Base-by-base conservation (phyloP, 345 rosid species). In the Salix viminalis region DNA sequence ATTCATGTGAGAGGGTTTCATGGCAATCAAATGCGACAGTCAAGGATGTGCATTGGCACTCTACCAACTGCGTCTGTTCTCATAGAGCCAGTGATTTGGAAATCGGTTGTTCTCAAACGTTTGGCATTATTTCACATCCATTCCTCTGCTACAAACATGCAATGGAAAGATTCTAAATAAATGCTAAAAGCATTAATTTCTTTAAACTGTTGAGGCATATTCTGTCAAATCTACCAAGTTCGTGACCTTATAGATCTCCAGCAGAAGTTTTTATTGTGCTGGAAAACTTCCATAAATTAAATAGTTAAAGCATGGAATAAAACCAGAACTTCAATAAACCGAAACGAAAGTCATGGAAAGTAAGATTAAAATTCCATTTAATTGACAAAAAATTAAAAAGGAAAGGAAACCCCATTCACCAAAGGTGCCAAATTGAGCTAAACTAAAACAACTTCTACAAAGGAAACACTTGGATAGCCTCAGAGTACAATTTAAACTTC, bases 401-500 rank as follows among this genome's bases (percentile, higher is more conserved):
- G 73, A 64, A 64, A 21, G 69, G 61, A 28, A 74, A 72, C 13
- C 36, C 6, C 44, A 56, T 54, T 68, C 75, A 65, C 68, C 75
- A 68, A 73, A 70, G 41, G 36, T 68, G 50, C 69, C 36, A 76
- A 81, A 56, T 54, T 73, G 77, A 37, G 32, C 44, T 11, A 48
- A 64, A 48, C 60, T 48, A 65, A 79, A 76, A 37, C 70, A 83
- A 54, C 10, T 74, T 65, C 79, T 50, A 64, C 42, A 71, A 67
- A 66, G 18, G 44, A 76, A 79, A 67, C 60, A 70, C 8, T 37
- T 37, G 26, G 32, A 76, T 79, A 66, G 73, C 80, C 84, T 85
- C 76, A 70, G 73, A 79, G 74, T 78, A 72, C 82, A 80, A 54
- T 75, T 73, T 85, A 61, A 80, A 64, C 60, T 80, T 80, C 73